phyloP scores from a whole-genome alignment of 805 yeast genomes.

The Candida dajiaensis region DNA sequence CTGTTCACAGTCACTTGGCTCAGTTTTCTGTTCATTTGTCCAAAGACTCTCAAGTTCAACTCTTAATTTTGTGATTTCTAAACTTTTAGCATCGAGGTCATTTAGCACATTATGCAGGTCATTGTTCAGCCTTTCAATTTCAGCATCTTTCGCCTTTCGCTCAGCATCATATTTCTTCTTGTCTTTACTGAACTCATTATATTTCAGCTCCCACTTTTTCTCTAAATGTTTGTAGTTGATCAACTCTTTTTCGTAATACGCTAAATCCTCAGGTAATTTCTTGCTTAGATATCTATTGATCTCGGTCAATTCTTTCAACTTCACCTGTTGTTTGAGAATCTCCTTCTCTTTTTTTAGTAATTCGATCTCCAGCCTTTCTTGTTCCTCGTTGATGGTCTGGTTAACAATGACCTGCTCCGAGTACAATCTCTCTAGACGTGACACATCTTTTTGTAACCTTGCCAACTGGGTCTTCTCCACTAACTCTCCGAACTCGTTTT shows the following conservation, averaged over 20 bases:
- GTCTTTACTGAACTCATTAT: not conserved
- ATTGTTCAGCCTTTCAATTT: constrained; percentile 11
- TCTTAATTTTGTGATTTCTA: constrained; percentile 1
- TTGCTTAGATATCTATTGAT: constrained; percentile 10
- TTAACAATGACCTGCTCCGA: constrained; percentile 20
- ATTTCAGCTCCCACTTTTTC: constrained; percentile 8
- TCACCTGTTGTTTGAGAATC: constrained; percentile 7
- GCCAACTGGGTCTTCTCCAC: not conserved
- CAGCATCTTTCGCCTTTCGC: constrained; percentile 8
- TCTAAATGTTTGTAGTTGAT: constrained; percentile 11
- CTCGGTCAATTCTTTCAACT: constrained; percentile 7
- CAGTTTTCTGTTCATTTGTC: not conserved
- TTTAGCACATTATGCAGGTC: constrained; percentile 2
- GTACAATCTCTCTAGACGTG: constrained; percentile 16
- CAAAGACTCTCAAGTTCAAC: not conserved
- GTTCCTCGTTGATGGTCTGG: constrained; percentile 27
- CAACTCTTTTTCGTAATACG: constrained; percentile 13
- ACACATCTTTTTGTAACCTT: constrained; percentile 3
- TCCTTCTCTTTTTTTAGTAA: constrained; percentile 23
- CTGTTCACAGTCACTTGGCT: constrained; percentile 1
- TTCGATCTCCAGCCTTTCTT: constrained; percentile 31
- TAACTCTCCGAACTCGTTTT: not conserved
- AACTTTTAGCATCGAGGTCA: constrained; percentile 7
- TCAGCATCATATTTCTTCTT: not conserved
- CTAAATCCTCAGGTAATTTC: constrained; percentile 11